These are phyloP conservation scores for Russula sp. DNA, from an alignment of 768 basidiomycete genomes.

Conservation along the genomic window DNA sequence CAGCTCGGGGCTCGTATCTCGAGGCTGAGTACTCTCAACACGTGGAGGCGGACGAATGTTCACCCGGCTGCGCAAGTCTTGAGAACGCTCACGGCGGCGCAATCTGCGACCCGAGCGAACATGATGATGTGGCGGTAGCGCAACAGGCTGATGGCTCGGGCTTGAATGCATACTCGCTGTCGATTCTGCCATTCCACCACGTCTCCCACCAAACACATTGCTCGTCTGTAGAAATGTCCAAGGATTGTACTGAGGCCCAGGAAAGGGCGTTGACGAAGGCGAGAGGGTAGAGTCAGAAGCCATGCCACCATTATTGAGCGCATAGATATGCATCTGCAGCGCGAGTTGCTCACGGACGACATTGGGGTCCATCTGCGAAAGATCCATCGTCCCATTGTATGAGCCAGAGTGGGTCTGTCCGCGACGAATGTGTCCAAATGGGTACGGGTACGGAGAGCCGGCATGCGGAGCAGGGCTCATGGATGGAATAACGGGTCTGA, in stretches of 20 bases:
- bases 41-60: conserved; percentile 62
- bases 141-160: conserved; percentile 60
- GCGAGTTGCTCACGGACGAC: conserved; percentile 64
- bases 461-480: conserved; percentile 49
- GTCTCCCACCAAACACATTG: conserved; percentile 16
- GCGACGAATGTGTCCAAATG: conserved; percentile 65
- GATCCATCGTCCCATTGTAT: conserved; percentile 29
- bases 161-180: conserved; percentile 61
- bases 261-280: conserved; percentile 69
- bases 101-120: conserved; percentile 39
- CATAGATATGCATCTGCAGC: conserved; percentile 72
- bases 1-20: conserved; percentile 74
- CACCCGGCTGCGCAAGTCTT: conserved; percentile 28
- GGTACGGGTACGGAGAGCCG: conserved; percentile 76
- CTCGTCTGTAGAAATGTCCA: conserved; percentile 58
- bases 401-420: conserved; percentile 30
- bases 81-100: conserved; percentile 38
- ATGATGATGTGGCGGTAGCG: conserved; percentile 45
- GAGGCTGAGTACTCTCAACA: conserved; percentile 75
- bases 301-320: conserved; percentile 56
- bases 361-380: conserved; percentile 34
- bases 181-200: conserved; percentile 30
- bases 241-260: conserved; percentile 52
- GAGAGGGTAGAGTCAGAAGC: conserved; percentile 71
- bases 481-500: conserved; percentile 31